Conservation (phyloP, 73 alveolate genomes). For the Durusdinium trenchii region DNA sequence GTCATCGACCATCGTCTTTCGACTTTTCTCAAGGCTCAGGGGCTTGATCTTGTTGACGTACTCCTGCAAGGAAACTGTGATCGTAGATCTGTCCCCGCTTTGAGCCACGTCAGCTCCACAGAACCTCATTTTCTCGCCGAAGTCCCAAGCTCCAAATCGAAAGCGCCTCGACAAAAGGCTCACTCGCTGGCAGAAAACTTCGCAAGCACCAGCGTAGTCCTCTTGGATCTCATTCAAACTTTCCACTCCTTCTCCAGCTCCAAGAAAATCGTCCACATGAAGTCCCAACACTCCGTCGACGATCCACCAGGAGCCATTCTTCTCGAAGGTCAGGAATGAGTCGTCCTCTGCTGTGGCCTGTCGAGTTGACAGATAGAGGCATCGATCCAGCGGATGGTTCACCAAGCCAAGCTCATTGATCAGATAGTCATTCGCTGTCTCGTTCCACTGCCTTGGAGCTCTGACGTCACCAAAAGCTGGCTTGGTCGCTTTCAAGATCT, state of each 20-base stretch:
- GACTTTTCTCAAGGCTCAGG: too few relatives aligned
- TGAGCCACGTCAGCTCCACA: too few relatives aligned
- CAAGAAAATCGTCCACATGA: conserved; percentile 13
- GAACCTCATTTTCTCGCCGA: too few relatives aligned
- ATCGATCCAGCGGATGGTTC: conserved; percentile 17
- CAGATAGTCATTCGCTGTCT: neutral
- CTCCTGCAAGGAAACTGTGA: neutral
- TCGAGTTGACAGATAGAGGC: conserved; percentile 6
- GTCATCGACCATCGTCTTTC: too few relatives aligned
- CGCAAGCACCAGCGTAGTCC: too few relatives aligned
- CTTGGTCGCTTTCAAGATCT: neutral
- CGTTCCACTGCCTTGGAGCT: conserved; percentile 22
- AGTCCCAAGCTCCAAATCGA: too few relatives aligned
- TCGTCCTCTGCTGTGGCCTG: neutral
- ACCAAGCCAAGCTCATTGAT: neutral
- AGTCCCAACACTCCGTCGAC: conserved; percentile 28
- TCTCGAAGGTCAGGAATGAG: neutral
- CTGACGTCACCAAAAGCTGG: conserved; percentile 46
- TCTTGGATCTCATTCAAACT: too few relatives aligned
- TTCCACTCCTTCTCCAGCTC: conserved; percentile 2
- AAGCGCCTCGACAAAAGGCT: too few relatives aligned
- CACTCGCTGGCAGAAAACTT: too few relatives aligned
- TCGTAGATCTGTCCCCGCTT: too few relatives aligned
- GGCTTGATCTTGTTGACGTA: neutral
- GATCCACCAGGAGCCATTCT: neutral